phyloP scores from a whole-genome alignment of 2,329 filamentous ascomycete species.

The Diplocarpon mali region DNA sequence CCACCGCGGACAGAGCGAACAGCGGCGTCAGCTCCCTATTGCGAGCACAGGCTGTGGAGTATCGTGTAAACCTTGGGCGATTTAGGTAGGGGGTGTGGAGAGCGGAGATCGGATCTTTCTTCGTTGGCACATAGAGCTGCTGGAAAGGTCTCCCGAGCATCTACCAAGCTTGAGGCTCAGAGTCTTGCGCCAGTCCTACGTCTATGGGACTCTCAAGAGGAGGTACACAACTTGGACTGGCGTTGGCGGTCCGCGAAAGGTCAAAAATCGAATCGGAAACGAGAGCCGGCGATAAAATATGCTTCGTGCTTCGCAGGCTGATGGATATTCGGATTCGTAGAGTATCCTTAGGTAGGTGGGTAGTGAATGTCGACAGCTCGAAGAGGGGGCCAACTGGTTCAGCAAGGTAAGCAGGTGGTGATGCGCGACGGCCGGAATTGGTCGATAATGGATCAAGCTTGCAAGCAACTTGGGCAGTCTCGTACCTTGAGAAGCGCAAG shows the following conservation, averaged over 20 bases:
- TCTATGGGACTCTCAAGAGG: conserved; percentile 6
- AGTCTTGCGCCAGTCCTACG: conserved; percentile 4
- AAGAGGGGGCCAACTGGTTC: conserved; percentile 1
- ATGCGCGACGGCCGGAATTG: background rate
- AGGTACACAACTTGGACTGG: background rate
- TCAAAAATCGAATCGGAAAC: background rate
- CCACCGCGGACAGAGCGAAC: conserved; percentile 17
- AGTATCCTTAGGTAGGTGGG: background rate
- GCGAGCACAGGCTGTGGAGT: conserved; percentile 17
- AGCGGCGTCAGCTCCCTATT: conserved; percentile 18
- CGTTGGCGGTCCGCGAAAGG: background rate
- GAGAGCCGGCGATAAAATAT: background rate
- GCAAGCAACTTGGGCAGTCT: background rate
- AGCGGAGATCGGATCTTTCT: conserved; percentile 24
- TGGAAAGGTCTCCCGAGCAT: conserved; percentile 19
- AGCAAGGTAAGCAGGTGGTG: conserved; percentile 2
- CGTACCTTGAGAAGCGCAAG: conserved; percentile 8
- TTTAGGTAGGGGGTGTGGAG: conserved; percentile 22
- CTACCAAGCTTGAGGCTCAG: conserved; percentile 16
- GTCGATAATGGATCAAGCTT: background rate
- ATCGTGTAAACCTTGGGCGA: conserved; percentile 4
- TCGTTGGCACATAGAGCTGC: conserved; percentile 28
- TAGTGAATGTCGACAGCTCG: conserved; percentile 4
- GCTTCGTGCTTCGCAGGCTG: background rate
- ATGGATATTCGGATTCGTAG: background rate